Evolutionary conservation across 768 basidiomycete genomes (phyloP).

Genomic region (Tephrocybe sp.): DNA sequence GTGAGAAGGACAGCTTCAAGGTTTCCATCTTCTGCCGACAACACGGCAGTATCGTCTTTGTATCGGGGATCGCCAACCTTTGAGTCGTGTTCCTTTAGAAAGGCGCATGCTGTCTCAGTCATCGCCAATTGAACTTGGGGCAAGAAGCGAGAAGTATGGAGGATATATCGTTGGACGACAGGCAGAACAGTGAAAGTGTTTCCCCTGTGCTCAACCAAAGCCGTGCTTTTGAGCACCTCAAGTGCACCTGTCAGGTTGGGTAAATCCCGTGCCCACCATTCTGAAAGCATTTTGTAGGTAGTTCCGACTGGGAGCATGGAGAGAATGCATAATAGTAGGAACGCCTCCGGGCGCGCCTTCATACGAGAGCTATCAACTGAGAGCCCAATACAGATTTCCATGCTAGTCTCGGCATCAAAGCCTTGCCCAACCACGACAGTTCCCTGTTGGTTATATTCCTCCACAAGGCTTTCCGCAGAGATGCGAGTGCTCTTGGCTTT

Average conservation of each 20-base stretch:
- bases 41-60: no score
- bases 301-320: conserved; percentile 26
- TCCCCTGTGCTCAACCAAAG: conserved; percentile 1
- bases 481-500: not conserved
- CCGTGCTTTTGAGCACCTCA: conserved; percentile 1
- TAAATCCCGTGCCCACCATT: conserved; percentile 13
- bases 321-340: conserved; percentile 16
- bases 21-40: no score
- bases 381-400: conserved; percentile 9
- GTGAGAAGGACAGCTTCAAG: no score
- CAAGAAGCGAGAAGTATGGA: conserved; percentile 10
- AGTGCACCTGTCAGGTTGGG: conserved; percentile 6
- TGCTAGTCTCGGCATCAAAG: conserved; percentile 8
- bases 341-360: not conserved
- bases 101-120: no score
- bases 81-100: no score
- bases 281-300: conserved; percentile 7
- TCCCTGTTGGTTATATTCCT: not conserved
- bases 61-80: no score
- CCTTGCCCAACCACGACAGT: conserved; percentile 3
- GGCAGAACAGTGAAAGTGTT: conserved; percentile 18
- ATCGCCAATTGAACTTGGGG: not conserved
- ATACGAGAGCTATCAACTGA: conserved; percentile 9
- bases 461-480: not conserved
- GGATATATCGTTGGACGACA: conserved; percentile 21